These are phyloP conservation scores for Neurospora sp. DNA, from an alignment of 495 filamentous ascomycete species.

Conservation along the genomic window DNA sequence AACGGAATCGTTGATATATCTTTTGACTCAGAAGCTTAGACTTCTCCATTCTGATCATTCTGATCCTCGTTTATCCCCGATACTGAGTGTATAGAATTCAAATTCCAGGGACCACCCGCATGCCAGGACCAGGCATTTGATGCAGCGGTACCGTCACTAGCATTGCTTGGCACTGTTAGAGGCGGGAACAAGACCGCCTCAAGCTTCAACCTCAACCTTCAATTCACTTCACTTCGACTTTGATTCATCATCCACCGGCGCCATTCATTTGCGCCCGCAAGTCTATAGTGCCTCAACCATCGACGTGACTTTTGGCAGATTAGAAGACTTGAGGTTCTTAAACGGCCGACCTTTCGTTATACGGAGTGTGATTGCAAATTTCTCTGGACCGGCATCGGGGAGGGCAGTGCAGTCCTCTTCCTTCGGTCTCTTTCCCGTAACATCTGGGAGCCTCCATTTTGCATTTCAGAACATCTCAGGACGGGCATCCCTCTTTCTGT, in stretches of 20 bases:
- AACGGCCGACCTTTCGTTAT: neutral
- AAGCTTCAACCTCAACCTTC: neutral
- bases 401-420: neutral
- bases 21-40: no score
- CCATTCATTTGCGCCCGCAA: neutral
- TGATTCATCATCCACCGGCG: neutral
- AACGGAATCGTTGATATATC: no score
- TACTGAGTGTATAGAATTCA: no score
- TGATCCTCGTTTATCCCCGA: no score
- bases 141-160: neutral
- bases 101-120: neutral
- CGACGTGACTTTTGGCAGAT: neutral
- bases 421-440: neutral
- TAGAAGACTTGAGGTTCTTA: neutral
- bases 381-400: neutral
- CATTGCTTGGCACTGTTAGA: neutral
- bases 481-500: neutral
- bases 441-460: neutral
- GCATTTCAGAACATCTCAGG: neutral
- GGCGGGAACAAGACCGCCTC: neutral
- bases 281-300: neutral
- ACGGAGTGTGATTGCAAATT: neutral
- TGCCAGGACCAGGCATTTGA: neutral
- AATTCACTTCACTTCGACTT: neutral
- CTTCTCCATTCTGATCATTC: no score